Evolutionary conservation across 2,329 filamentous ascomycete genomes (phyloP).

Genomic region (Dactylellina drechsleri): DNA sequence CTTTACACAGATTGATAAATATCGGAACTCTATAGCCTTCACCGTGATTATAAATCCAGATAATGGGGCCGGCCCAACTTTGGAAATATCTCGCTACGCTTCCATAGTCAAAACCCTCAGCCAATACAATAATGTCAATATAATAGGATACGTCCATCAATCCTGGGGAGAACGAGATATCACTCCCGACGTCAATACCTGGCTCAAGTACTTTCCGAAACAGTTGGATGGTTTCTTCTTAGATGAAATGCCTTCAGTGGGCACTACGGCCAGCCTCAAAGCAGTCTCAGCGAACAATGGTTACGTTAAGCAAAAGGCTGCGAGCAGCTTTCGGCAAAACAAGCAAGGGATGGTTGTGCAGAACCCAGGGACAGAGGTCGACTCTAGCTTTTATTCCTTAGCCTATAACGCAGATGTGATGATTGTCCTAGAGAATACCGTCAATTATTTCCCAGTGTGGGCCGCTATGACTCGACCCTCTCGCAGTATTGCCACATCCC

Average conservation of each 20-base stretch:
- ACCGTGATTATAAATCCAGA: constrained; percentile 30
- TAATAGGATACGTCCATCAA: constrained; percentile 45
- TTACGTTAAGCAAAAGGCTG: constrained; percentile 28
- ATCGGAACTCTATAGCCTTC: constrained; percentile 22
- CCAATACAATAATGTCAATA: constrained; percentile 18
- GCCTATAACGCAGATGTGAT: constrained; percentile 31
- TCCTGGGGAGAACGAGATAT: constrained; percentile 45
- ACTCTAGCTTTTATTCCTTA: constrained; percentile 14
- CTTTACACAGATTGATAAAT: constrained; percentile 21
- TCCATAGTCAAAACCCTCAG: constrained; percentile 23
- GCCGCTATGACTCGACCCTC: constrained; percentile 21
- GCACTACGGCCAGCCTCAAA: background rate
- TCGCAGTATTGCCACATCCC: background rate
- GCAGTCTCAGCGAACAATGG: constrained; percentile 28
- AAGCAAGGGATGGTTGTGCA: constrained; percentile 24
- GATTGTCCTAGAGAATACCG: constrained; percentile 38
- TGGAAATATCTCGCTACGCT: constrained; percentile 23
- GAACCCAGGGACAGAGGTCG: constrained; percentile 41
- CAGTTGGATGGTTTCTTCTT: constrained; percentile 45
- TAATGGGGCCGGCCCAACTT: constrained; percentile 20
- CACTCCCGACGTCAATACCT: constrained; percentile 26
- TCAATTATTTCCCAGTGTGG: constrained; percentile 16
- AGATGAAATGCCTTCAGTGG: constrained; percentile 38
- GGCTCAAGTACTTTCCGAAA: constrained; percentile 34
- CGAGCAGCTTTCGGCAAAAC: constrained; percentile 15